Evolutionary conservation across 164 flowering plant species (phyloP).

Genomic region (Nymphaea colorata): DNA sequence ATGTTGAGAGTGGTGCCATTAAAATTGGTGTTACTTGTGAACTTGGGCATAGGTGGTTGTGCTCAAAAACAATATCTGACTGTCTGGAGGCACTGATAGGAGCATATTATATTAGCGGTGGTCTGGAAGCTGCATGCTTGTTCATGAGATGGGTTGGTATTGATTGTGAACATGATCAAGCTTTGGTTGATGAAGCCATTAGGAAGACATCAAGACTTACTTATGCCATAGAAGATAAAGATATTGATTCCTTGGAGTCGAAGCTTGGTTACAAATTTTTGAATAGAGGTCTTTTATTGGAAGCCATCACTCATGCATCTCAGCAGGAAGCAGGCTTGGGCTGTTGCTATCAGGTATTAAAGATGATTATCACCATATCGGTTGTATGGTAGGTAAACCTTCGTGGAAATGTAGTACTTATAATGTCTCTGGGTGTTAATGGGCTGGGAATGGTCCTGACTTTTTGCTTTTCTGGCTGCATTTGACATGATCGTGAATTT

Average conservation of each 20-base stretch:
- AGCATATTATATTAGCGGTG: constrained; percentile 77
- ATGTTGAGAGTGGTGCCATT: constrained; percentile 34
- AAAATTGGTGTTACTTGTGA: constrained; percentile 64
- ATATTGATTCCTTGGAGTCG: constrained; percentile 42
- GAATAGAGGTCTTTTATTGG: constrained; percentile 62
- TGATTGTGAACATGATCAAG: constrained; percentile 39
- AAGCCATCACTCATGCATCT: constrained; percentile 84
- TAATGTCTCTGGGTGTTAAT: no score
- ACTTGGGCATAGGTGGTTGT: constrained; percentile 85
- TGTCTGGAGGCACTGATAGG: constrained; percentile 93
- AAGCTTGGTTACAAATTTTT: constrained; percentile 52
- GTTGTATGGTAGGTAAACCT: background rate
- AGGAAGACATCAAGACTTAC: constrained; percentile 34
- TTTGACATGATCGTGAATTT: no score
- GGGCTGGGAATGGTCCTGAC: no score
- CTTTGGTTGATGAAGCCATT: constrained; percentile 36
- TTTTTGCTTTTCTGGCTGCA: no score
- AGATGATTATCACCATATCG: background rate
- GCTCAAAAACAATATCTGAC: constrained; percentile 79
- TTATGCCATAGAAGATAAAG: constrained; percentile 28
- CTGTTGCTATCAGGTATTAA: constrained; percentile 67
- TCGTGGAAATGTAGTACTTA: no score
- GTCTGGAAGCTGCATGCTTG: constrained; percentile 47
- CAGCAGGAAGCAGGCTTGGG: constrained; percentile 40
- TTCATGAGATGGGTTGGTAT: constrained; percentile 79